Percentiles rank a stretch among this genome's conserved stretches.
Evolutionary conservation across 2,329 filamentous ascomycete species (phyloP).

Genomic region (Microdochium trichocladiopsis): DNA sequence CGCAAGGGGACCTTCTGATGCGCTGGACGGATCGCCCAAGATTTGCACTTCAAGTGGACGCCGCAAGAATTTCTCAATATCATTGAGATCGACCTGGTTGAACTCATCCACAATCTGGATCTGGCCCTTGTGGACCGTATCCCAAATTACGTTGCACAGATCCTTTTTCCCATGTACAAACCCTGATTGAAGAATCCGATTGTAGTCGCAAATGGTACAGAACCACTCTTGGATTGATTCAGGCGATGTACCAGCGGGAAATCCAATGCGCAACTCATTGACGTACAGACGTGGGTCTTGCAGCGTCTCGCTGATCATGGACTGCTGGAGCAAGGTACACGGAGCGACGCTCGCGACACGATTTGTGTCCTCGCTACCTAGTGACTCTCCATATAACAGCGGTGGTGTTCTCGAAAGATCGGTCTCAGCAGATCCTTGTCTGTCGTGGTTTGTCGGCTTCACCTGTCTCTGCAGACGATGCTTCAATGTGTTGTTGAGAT

Average conservation of each 20-base stretch:
- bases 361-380: slow-evolving; percentile 5
- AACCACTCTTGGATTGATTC: slow-evolving; percentile 42
- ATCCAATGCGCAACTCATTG: slow-evolving; percentile 67
- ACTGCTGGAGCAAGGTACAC: slow-evolving; percentile 68
- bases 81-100: slow-evolving; percentile 30
- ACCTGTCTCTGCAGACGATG: not conserved
- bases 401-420: not conserved
- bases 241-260: slow-evolving; percentile 28
- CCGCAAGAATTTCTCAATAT: slow-evolving; percentile 34
- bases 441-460: not conserved
- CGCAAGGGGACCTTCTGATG: slow-evolving; percentile 33
- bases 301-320: slow-evolving; percentile 74
- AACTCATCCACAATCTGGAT: slow-evolving; percentile 31
- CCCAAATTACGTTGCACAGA: slow-evolving; percentile 61
- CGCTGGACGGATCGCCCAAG: slow-evolving; percentile 1
- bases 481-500: slow-evolving; percentile 4
- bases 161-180: slow-evolving; percentile 51
- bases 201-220: slow-evolving; percentile 37
- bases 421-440: not conserved
- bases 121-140: slow-evolving; percentile 31
- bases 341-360: slow-evolving; percentile 37
- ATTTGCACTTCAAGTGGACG: slow-evolving; percentile 58
- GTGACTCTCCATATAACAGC: not conserved
- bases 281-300: slow-evolving; percentile 58
- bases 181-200: slow-evolving; percentile 67